These are phyloP conservation scores for Tricholoma sp. DNA, from an alignment of 768 basidiomycete species.

Conservation along the genomic window DNA sequence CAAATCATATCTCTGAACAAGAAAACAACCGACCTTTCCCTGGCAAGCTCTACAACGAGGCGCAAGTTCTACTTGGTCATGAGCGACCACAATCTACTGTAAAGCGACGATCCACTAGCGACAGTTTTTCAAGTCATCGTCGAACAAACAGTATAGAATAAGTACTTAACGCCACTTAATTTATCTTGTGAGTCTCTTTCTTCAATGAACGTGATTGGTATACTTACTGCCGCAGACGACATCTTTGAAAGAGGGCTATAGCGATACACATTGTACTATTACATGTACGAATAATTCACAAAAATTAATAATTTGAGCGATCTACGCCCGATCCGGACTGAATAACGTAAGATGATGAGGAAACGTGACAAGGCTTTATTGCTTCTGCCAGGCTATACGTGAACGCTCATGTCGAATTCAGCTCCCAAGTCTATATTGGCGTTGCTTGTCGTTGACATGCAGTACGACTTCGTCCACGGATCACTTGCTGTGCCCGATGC, in stretches of 20 bases:
- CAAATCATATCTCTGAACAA: neutral
- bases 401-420: slow-evolving; percentile 1
- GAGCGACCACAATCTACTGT: slow-evolving; percentile 9
- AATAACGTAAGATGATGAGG: neutral
- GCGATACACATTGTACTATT: slow-evolving; percentile 8
- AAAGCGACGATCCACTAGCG: slow-evolving; percentile 31
- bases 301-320: too few relatives aligned
- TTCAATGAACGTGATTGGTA: neutral
- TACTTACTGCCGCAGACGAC: neutral
- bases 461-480: slow-evolving; percentile 79
- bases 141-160: slow-evolving; percentile 1
- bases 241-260: neutral
- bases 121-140: slow-evolving; percentile 19
- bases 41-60: neutral
- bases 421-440: slow-evolving; percentile 37
- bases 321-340: neutral
- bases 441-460: slow-evolving; percentile 72
- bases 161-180: neutral
- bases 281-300: neutral
- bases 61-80: slow-evolving; percentile 1
- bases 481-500: slow-evolving; percentile 67
- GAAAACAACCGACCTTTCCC: slow-evolving; percentile 5
- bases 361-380: neutral
- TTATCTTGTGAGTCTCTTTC: neutral
- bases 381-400: too few relatives aligned